phyloP scores from a whole-genome alignment of 2,329 filamentous ascomycete genomes.

The Pseudocercospora pini-densiflorae region DNA sequence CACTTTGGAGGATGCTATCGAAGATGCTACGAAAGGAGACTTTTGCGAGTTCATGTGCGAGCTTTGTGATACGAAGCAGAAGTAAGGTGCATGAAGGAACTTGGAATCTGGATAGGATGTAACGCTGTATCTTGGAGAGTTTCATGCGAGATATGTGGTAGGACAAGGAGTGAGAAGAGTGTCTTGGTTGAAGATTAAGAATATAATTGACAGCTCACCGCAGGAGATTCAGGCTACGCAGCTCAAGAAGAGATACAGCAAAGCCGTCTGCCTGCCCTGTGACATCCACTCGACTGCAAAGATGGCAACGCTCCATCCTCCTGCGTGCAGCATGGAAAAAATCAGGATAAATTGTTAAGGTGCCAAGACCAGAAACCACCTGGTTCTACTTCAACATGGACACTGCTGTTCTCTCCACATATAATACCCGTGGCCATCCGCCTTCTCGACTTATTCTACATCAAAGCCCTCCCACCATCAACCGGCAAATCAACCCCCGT shows the following conservation, averaged over 20 bases:
- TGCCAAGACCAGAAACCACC: too few species aligned
- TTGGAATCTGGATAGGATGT: background rate
- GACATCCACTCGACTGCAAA: too few species aligned
- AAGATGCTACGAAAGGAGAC: constrained; percentile 74
- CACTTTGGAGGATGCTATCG: constrained; percentile 77
- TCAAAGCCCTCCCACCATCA: constrained; percentile 37
- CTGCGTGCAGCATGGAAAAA: too few species aligned
- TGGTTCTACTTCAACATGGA: too few species aligned
- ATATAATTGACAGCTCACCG: background rate
- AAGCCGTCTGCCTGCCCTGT: too few species aligned
- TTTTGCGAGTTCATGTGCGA: constrained; percentile 49
- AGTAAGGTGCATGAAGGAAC: background rate
- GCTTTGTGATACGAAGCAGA: constrained; percentile 31
- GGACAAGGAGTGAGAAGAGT: background rate
- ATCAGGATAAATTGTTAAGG: too few species aligned
- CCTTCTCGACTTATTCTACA: constrained; percentile 7
- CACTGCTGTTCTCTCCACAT: too few species aligned
- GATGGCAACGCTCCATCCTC: too few species aligned
- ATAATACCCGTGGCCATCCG: too few species aligned
- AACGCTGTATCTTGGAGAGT: background rate
- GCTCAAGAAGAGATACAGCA: too few species aligned
- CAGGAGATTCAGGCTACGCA: too few species aligned
- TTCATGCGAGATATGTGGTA: background rate
- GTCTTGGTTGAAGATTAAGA: background rate
- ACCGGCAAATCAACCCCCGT: constrained; percentile 36